Evolutionary conservation across 495 filamentous ascomycete genomes (phyloP).

Genomic region (Penicillium simplicissimum): DNA sequence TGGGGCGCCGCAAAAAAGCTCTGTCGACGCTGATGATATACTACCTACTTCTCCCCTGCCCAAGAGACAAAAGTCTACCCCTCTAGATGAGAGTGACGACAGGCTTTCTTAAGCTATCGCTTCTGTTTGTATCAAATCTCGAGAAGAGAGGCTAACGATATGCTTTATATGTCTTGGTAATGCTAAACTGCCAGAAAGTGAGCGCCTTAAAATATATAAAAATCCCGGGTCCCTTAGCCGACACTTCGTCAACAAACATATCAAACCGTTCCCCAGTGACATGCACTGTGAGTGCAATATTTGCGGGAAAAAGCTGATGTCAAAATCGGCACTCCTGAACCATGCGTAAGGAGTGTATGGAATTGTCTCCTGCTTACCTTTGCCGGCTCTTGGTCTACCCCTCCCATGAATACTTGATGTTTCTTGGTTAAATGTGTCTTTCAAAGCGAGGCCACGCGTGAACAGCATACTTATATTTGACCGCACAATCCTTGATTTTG

Average conservation of each 20-base stretch:
- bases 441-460: too few species aligned
- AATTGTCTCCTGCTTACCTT: conserved; percentile 19
- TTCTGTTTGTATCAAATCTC: conserved; percentile 24
- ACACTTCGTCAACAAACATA: conserved; percentile 29
- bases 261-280: conserved; percentile 25
- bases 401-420: conserved; percentile 4
- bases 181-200: conserved; percentile 11
- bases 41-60: conserved; percentile 3
- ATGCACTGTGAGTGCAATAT: conserved; percentile 26
- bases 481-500: too few species aligned
- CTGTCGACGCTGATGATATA: conserved; percentile 12
- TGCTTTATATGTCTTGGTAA: conserved; percentile 29
- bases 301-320: conserved; percentile 23
- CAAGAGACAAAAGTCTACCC: conserved; percentile 16
- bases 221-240: conserved; percentile 26
- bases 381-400: conserved; percentile 20
- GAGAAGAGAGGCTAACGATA: conserved; percentile 21
- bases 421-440: not conserved
- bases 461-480: too few species aligned
- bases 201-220: conserved; percentile 21
- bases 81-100: conserved; percentile 15
- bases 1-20: conserved; percentile 13
- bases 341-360: conserved; percentile 28
- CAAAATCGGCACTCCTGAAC: conserved; percentile 24
- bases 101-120: conserved; percentile 21